phyloP scores from a whole-genome alignment of 345 rosid species.

The Barbarea vulgaris region DNA sequence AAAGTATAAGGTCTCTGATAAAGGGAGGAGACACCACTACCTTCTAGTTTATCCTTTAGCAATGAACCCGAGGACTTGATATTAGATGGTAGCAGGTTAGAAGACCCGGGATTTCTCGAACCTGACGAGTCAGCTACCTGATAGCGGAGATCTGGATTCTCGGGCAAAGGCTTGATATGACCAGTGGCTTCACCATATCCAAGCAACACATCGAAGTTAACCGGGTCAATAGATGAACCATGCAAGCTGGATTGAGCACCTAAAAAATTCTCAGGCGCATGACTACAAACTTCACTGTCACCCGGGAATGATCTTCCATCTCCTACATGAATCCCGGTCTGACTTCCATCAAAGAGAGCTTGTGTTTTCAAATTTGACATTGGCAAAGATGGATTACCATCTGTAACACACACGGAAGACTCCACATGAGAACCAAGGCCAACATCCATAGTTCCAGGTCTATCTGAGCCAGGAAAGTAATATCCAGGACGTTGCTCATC shows the following conservation, averaged over 20 bases:
- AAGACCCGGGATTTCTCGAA: conserved; percentile 55
- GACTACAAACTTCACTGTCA: conserved; percentile 35
- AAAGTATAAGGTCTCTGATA: conserved; percentile 36
- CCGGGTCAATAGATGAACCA: conserved; percentile 42
- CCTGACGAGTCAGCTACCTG: conserved; percentile 61
- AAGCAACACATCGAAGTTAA: conserved; percentile 41
- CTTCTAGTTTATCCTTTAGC: conserved; percentile 44
- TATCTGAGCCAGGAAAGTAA: conserved; percentile 37
- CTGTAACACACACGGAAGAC: conserved; percentile 15
- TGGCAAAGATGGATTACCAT: conserved; percentile 43
- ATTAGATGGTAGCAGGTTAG: conserved; percentile 44
- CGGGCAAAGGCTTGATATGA: conserved; percentile 45
- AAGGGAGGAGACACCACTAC: conserved; percentile 39
- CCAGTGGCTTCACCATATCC: conserved; percentile 41
- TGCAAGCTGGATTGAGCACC: conserved; percentile 38
- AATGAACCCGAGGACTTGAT: conserved; percentile 35
- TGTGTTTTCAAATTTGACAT: conserved; percentile 35
- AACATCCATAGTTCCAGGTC: conserved; percentile 34
- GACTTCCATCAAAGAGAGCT: conserved; percentile 45
- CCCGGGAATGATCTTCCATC: conserved; percentile 35
- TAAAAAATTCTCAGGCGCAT: conserved; percentile 31
- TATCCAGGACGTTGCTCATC: conserved; percentile 19
- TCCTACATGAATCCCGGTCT: conserved; percentile 39
- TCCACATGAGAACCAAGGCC: conserved; percentile 35
- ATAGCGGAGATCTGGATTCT: conserved; percentile 47